Base-by-base conservation (phyloP, 2,329 filamentous ascomycete genomes). In the Pseudogymnoascus sp. region DNA sequence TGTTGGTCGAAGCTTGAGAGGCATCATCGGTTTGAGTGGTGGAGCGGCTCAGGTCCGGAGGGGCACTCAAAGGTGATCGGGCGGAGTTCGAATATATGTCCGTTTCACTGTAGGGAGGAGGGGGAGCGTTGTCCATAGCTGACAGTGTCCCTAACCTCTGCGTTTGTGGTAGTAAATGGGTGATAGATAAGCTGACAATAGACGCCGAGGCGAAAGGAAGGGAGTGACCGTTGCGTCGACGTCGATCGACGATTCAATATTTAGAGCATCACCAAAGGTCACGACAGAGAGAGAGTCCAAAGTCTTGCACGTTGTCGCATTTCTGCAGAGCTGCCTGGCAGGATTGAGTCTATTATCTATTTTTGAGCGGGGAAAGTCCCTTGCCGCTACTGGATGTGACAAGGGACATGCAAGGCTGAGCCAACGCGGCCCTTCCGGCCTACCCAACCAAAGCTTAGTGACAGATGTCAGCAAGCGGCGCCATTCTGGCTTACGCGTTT, bases 101-200 rank as follows among this genome's bases (percentile, higher is more conserved):
- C 13, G 78, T 82, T 68, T 82, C 80, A 37, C 77, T 77, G 65
- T 84, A 84, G 5, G 82, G 81, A 3, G 80, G 80, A 39, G 80
- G 81, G 18, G 80, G 78, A 6, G 70, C 67, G 61, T 79, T 73
- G 60, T 75, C 60, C 57, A 55, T 39, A 58, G 52, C 41, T 60
- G 55, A 15, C 23, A 21, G 30, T 18, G n/a, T 52, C 19, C 45
- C 26, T 19, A 30, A 30, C 3, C n/a, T 18, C 26, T 52, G 26
- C 1, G 10, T 52, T 13, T 12, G 45, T 52, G 26, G 45, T 52
- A 33, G 26, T 30, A 52, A 52, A 52, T 30, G 10, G 45, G 8
- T 30, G 45, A 13, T 52, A 12, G 9, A 52, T 52, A 52, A 19
- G 45, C 45, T 8, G 26, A 30, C 45, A 52, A 15, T 33, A 52